phyloP scores from a whole-genome alignment of 2,329 filamentous ascomycete species.

The Verticillium nonalfalfae region DNA sequence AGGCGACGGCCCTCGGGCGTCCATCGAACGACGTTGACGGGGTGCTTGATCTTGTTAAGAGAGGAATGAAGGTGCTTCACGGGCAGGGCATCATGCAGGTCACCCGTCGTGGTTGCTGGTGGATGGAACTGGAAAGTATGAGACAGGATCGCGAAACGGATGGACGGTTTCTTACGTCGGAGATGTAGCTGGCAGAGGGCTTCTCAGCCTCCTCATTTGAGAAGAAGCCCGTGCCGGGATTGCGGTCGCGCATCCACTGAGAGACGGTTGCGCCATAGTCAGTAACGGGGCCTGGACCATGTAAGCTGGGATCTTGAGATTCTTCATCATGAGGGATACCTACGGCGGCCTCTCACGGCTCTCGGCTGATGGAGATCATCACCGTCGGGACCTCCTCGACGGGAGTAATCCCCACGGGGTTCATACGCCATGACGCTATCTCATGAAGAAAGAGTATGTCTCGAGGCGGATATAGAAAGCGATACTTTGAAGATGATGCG shows the following conservation, averaged over 20 bases:
- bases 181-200: conserved; percentile 81
- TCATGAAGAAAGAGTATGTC: conserved; percentile 4
- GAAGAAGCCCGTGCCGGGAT: conserved; percentile 30
- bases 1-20: conserved; percentile 90
- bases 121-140: conserved; percentile 67
- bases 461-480: not conserved
- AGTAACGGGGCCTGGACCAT: conserved; percentile 68
- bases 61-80: conserved; percentile 98
- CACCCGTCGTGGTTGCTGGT: conserved; percentile 66
- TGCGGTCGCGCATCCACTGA: conserved; percentile 84
- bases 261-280: conserved; percentile 88
- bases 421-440: conserved; percentile 42
- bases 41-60: conserved; percentile 95
- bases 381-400: conserved; percentile 24
- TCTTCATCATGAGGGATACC: not conserved
- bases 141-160: not conserved
- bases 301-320: not conserved
- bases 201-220: conserved; percentile 68
- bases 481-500: not conserved
- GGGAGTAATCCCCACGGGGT: conserved; percentile 42
- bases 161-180: conserved; percentile 60
- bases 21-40: conserved; percentile 95
- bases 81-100: conserved; percentile 79
- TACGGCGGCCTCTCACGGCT: conserved; percentile 41
- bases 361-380: conserved; percentile 40